Evolutionary conservation across 495 filamentous ascomycete genomes (phyloP).

Genomic region (Haplographium delicatum): DNA sequence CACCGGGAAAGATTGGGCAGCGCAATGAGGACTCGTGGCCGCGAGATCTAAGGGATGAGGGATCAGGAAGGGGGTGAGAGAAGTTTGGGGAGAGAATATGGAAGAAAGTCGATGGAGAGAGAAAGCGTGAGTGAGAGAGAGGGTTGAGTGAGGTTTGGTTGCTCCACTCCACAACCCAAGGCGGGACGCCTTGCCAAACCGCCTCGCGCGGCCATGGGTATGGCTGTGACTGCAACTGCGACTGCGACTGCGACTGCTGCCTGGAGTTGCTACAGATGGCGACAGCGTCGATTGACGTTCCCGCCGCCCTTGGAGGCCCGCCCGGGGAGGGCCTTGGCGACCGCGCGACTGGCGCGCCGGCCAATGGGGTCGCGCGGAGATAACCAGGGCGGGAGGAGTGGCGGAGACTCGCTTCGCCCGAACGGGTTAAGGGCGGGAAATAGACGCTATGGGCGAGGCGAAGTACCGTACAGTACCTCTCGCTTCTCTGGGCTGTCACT

Average conservation of each 20-base stretch:
- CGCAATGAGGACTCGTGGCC: conserved; percentile 5
- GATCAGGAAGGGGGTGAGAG: not conserved
- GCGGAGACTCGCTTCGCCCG: not conserved
- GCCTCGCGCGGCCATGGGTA: conserved; percentile 5
- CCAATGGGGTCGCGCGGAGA: not conserved
- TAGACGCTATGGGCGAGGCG: not conserved
- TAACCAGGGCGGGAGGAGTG: not conserved
- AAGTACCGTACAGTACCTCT: not conserved
- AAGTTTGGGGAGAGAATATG: not conserved
- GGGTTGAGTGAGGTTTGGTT: not conserved
- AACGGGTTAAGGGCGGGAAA: not conserved
- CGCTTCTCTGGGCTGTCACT: not conserved
- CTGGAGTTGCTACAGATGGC: conserved; percentile 5
- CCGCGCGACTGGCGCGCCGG: not conserved
- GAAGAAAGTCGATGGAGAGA: not conserved
- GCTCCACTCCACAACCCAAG: not conserved
- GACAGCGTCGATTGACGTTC: conserved; percentile 1
- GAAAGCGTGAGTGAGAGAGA: not conserved
- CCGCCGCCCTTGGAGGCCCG: not conserved
- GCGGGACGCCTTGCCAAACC: conserved; percentile 1
- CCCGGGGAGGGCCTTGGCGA: not conserved
- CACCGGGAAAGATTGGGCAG: conserved; percentile 9
- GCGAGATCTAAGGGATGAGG: not conserved
- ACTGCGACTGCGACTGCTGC: no score
- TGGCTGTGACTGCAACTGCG: no score